phyloP scores from a whole-genome alignment of 2,329 filamentous ascomycete genomes.

The Stachybotrys chartarum region DNA sequence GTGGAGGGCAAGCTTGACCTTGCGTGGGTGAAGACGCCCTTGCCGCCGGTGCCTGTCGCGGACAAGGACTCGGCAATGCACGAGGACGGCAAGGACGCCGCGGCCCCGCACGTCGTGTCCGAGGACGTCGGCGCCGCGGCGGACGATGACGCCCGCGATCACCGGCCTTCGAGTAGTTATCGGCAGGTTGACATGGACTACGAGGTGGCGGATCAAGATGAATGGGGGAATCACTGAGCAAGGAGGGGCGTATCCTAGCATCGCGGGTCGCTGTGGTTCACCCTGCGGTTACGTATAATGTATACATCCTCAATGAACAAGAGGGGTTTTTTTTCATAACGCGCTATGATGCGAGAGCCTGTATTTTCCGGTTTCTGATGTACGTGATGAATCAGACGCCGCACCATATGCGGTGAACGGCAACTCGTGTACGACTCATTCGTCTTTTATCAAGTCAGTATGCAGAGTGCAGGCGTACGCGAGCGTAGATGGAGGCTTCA shows the following conservation, averaged over 20 bases:
- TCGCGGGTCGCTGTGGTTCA: not conserved
- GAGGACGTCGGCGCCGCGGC: conserved; percentile 16
- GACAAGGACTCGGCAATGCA: not conserved
- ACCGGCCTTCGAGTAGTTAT: not conserved
- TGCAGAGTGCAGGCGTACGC: too few relatives aligned
- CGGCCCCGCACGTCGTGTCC: not conserved
- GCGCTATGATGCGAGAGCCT: too few relatives aligned
- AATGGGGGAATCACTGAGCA: conserved; percentile 22
- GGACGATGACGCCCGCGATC: conserved; percentile 13
- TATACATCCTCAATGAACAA: too few relatives aligned
- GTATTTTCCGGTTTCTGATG: too few relatives aligned
- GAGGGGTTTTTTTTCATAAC: too few relatives aligned
- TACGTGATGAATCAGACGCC: too few relatives aligned
- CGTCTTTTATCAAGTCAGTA: too few relatives aligned
- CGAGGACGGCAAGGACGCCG: not conserved
- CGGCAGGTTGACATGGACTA: conserved; percentile 41
- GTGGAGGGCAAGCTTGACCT: conserved; percentile 57
- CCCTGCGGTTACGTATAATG: too few relatives aligned
- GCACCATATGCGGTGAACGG: too few relatives aligned
- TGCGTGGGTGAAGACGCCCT: conserved; percentile 45
- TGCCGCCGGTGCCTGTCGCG: conserved; percentile 5
- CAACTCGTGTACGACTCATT: too few relatives aligned
- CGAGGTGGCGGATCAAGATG: conserved; percentile 44
- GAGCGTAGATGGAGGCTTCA: not conserved
- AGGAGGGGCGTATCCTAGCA: not conserved